phyloP scores from a whole-genome alignment of 2,329 filamentous ascomycete genomes.

The Colletotrichum tropicale region DNA sequence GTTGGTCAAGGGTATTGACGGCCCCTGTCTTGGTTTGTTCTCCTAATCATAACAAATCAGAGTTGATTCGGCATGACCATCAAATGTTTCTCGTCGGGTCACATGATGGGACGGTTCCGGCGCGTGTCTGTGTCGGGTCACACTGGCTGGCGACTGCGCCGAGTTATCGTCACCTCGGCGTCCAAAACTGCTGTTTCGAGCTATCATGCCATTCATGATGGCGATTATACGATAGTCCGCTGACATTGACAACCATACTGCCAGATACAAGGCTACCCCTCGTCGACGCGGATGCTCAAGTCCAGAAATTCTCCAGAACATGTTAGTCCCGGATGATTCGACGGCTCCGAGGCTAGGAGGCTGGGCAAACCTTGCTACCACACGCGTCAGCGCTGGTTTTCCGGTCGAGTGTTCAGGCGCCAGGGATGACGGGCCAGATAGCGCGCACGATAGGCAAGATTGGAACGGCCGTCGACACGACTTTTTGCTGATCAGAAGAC shows the following conservation, averaged over 20 bases:
- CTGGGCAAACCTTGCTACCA: constrained; percentile 2
- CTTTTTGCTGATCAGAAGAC: neutral
- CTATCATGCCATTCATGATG: constrained; percentile 6
- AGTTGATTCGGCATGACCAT: neutral
- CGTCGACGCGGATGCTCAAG: neutral
- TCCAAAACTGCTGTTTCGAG: constrained; percentile 15
- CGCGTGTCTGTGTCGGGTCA: neutral
- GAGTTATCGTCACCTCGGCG: neutral
- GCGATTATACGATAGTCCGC: constrained; percentile 6
- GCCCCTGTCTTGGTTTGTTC: neutral
- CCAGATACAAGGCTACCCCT: constrained; percentile 5
- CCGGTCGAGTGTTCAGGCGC: neutral
- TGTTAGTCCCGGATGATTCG: neutral
- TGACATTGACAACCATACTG: neutral
- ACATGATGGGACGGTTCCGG: neutral
- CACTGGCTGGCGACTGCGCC: neutral
- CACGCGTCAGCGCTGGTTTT: neutral
- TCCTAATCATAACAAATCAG: neutral
- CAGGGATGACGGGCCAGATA: neutral
- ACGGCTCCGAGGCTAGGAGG: neutral
- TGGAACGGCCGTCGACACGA: neutral
- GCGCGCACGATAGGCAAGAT: neutral
- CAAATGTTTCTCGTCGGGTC: neutral
- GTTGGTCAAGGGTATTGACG: neutral
- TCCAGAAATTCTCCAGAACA: constrained; percentile 11